Evolutionary conservation across 345 rosid species (phyloP).

Genomic region (Capsella bursapastoris): DNA sequence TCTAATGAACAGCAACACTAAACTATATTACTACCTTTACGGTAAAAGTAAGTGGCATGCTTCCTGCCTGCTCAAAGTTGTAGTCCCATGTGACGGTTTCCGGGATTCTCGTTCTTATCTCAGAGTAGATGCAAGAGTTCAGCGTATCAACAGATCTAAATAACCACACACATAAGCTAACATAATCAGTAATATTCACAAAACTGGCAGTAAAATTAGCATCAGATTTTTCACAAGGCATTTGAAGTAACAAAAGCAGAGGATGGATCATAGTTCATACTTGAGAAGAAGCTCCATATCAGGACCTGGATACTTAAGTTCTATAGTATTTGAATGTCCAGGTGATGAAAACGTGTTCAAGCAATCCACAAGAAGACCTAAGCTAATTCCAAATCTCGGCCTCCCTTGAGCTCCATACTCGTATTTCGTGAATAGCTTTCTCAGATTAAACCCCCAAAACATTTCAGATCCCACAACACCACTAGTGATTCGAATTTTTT

Average conservation of each 20-base stretch:
- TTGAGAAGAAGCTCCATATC: constrained; percentile 96
- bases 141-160: constrained; percentile 74
- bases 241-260: neutral
- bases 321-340: constrained; percentile 69
- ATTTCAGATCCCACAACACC: neutral
- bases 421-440: constrained; percentile 73
- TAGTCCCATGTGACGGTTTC: constrained; percentile 85
- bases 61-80: constrained; percentile 85
- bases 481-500: neutral
- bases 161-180: constrained; percentile 24
- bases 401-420: constrained; percentile 75
- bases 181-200: too few species aligned
- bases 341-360: constrained; percentile 88
- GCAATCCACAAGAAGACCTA: constrained; percentile 88
- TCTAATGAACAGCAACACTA: neutral
- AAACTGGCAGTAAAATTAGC: too few species aligned
- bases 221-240: neutral
- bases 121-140: constrained; percentile 84
- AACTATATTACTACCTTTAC: constrained; percentile 57
- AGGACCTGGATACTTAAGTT: constrained; percentile 89
- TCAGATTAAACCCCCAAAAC: neutral
- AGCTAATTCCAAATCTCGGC: constrained; percentile 83
- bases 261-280: constrained; percentile 47
- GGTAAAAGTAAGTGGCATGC: constrained; percentile 71
- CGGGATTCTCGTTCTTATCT: constrained; percentile 82